Conservation (phyloP, 2,329 filamentous ascomycete species). For the Alternaria ethzedia region DNA sequence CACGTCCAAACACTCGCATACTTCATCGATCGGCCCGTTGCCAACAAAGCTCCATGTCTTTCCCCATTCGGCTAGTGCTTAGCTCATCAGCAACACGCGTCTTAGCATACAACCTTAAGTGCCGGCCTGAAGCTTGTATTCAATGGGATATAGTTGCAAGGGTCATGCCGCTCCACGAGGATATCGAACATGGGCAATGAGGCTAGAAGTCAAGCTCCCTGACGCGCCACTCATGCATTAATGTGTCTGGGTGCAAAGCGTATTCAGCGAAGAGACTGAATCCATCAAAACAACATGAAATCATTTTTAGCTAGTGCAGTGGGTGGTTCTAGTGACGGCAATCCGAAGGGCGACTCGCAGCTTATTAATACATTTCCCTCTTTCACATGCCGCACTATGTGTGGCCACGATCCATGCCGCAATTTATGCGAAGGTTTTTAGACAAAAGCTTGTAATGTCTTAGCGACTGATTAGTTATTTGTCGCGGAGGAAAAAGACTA, state of each 20-base stretch:
- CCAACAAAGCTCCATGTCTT: neutral
- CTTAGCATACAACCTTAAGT: neutral
- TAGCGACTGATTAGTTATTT: neutral
- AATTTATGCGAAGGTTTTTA: neutral
- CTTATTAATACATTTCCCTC: neutral
- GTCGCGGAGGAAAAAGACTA: no score
- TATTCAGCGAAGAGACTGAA: neutral
- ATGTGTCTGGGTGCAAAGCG: neutral
- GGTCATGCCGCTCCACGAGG: neutral
- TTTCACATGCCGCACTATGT: neutral
- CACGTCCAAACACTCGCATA: neutral
- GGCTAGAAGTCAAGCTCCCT: neutral
- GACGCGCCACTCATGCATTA: neutral
- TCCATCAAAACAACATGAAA: neutral
- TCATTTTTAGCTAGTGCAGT: neutral
- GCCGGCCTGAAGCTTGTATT: neutral
- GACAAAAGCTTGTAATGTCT: neutral
- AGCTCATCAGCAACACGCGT: neutral
- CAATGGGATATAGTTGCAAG: neutral
- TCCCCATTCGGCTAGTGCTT: neutral
- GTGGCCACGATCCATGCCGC: neutral
- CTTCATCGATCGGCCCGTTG: neutral
- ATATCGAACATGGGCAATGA: neutral
- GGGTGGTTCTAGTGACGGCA: neutral
- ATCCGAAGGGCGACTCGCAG: neutral